Percentiles rank a stretch among this genome's conserved stretches.
These are phyloP conservation scores for Fusarium mexicanum DNA, from an alignment of 2,329 filamentous ascomycete genomes.

Conservation along the genomic window DNA sequence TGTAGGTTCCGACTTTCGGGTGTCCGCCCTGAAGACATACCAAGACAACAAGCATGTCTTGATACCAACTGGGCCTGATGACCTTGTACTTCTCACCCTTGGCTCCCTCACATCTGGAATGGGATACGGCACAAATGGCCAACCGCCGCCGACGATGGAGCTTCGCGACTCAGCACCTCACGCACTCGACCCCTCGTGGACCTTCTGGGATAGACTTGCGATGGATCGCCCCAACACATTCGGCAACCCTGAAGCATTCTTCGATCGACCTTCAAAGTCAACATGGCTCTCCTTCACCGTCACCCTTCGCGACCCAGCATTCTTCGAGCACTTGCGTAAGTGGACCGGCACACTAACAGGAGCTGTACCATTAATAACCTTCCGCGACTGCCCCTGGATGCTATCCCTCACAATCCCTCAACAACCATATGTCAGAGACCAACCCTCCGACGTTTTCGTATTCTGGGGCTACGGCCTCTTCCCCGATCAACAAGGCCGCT, in stretches of 20 bases:
- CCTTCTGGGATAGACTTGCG: constrained; percentile 40
- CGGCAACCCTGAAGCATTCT: constrained; percentile 42
- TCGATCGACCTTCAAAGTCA: constrained; percentile 42
- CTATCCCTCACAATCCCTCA: constrained; percentile 38
- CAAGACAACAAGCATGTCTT: constrained; percentile 25
- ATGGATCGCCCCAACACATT: constrained; percentile 34
- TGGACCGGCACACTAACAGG: constrained; percentile 40
- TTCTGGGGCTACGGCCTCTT: constrained; percentile 44
- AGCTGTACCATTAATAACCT: constrained; percentile 38
- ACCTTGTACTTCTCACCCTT: constrained; percentile 36
- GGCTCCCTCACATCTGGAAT: constrained; percentile 42
- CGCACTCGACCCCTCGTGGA: constrained; percentile 38
- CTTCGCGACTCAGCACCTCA: constrained; percentile 42
- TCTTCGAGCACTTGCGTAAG: constrained; percentile 34
- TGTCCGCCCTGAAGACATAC: constrained; percentile 32
- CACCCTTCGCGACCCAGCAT: constrained; percentile 33
- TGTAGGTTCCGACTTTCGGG: constrained; percentile 27
- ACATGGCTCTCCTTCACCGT: constrained; percentile 43
- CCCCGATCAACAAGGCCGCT: constrained; percentile 37
- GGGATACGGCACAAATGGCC: constrained; percentile 39
- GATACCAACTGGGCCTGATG: constrained; percentile 16
- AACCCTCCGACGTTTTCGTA: constrained; percentile 36
- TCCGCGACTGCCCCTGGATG: constrained; percentile 43
- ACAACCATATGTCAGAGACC: constrained; percentile 39
- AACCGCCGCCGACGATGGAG: constrained; percentile 40